These are phyloP conservation scores for Cerioporus squamosus DNA, from an alignment of 1,284 basidiomycete genomes.

Conservation along the genomic window DNA sequence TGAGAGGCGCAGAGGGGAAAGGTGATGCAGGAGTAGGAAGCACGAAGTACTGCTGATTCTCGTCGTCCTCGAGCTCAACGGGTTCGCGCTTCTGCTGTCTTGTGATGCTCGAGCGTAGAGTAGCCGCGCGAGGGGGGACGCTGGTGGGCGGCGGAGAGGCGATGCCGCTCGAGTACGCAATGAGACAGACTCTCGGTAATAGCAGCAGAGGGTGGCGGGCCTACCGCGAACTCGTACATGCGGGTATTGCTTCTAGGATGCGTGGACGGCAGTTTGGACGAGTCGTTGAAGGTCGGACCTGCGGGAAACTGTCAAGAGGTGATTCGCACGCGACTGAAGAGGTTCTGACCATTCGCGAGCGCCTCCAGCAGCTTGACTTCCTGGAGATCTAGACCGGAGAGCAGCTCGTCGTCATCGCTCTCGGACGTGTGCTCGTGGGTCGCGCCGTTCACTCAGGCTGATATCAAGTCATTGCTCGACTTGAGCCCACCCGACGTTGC, in stretches of 20 bases:
- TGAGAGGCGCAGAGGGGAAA: constrained; percentile 50
- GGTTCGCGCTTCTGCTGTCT: constrained; percentile 13
- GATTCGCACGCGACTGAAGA: not conserved
- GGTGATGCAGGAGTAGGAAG: constrained; percentile 77
- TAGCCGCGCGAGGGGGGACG: constrained; percentile 41
- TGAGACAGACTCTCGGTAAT: constrained; percentile 38
- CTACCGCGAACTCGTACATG: constrained; percentile 64
- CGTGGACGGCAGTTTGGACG: constrained; percentile 56
- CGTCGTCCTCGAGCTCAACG: constrained; percentile 8
- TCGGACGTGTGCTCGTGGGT: constrained; percentile 8
- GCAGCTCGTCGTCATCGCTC: constrained; percentile 39
- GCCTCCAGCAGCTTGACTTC: constrained; percentile 84
- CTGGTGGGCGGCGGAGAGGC: constrained; percentile 18
- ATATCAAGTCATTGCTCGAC: constrained; percentile 16
- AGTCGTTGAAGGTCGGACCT: constrained; percentile 54
- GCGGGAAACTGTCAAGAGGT: not conserved
- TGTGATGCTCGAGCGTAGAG: constrained; percentile 52
- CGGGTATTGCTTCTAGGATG: constrained; percentile 68
- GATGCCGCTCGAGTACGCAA: constrained; percentile 45
- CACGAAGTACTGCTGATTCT: constrained; percentile 44
- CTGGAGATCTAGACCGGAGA: constrained; percentile 65
- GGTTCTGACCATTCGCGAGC: constrained; percentile 50
- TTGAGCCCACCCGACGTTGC: constrained; percentile 39
- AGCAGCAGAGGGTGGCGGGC: constrained; percentile 47
- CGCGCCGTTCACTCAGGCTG: constrained; percentile 19